Conservation (phyloP, 805 yeast species). For the Spathaspora sp. region DNA sequence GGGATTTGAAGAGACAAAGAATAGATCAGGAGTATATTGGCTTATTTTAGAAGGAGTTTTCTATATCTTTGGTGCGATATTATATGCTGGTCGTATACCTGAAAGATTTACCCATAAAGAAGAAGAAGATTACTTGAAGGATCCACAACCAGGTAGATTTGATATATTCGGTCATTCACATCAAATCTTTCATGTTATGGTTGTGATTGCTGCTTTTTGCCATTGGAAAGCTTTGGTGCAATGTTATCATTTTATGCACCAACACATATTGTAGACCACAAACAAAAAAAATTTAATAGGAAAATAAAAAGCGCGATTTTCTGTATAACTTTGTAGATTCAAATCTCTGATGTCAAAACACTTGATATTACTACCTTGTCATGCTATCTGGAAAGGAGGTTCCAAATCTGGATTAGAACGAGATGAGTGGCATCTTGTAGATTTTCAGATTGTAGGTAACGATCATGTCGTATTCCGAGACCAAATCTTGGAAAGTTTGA, state of each 20-base stretch:
- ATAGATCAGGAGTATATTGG: constrained; percentile 58
- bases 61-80: constrained; percentile 73
- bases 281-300: neutral
- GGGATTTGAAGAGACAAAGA: constrained; percentile 48
- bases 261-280: neutral
- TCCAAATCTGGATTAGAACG: constrained; percentile 41
- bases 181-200: constrained; percentile 77
- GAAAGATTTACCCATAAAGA: constrained; percentile 48
- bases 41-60: constrained; percentile 66
- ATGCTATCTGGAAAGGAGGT: constrained; percentile 53
- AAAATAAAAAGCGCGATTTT: neutral
- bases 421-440: constrained; percentile 63
- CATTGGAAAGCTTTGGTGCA: constrained; percentile 64
- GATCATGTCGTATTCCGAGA: constrained; percentile 65
- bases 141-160: constrained; percentile 30
- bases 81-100: constrained; percentile 78
- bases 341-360: constrained; percentile 6
- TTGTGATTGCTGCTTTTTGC: constrained; percentile 70
- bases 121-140: constrained; percentile 11
- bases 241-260: constrained; percentile 52
- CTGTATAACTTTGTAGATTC: neutral
- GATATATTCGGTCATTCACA: constrained; percentile 81
- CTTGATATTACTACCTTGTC: constrained; percentile 46
- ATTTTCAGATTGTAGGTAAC: constrained; percentile 64
- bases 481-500: constrained; percentile 51